Percentiles rank a stretch among this genome's conserved stretches.
phyloP scores from a whole-genome alignment of 2,329 filamentous ascomycete species.

The Ophiostoma populinum region DNA sequence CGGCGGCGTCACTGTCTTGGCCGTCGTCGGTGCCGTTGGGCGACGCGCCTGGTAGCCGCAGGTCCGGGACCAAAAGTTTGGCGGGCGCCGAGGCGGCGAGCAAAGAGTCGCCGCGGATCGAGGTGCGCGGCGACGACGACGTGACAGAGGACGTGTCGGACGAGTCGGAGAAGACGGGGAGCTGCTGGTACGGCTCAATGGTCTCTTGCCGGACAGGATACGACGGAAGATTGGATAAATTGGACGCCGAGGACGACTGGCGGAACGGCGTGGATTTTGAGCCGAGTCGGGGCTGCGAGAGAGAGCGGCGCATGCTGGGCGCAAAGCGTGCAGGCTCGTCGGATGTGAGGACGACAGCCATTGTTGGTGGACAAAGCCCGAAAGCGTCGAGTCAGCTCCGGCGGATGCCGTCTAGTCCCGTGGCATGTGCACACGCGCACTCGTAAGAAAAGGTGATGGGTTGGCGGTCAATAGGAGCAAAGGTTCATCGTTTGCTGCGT shows the following conservation, averaged over 20 bases:
- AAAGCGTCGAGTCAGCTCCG: too few relatives aligned
- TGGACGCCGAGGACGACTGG: constrained; percentile 27
- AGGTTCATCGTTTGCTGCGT: too few relatives aligned
- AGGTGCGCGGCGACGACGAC: constrained; percentile 36
- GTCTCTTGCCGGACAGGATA: not conserved
- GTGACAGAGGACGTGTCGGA: constrained; percentile 30
- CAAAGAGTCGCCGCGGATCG: constrained; percentile 34
- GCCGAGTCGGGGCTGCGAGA: constrained; percentile 41
- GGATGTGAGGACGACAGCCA: constrained; percentile 39
- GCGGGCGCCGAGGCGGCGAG: constrained; percentile 39
- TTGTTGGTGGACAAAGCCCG: constrained; percentile 14
- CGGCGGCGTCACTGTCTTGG: constrained; percentile 5
- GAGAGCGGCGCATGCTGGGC: constrained; percentile 37
- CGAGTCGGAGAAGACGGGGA: constrained; percentile 28
- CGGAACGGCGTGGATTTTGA: constrained; percentile 25
- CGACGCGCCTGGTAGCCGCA: constrained; percentile 38
- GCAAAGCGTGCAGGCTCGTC: constrained; percentile 42
- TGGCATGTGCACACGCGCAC: too few relatives aligned
- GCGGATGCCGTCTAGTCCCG: too few relatives aligned
- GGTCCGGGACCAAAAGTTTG: constrained; percentile 40
- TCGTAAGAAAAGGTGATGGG: too few relatives aligned
- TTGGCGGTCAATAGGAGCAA: too few relatives aligned
- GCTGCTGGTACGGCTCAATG: constrained; percentile 8
- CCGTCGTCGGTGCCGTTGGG: constrained; percentile 10
- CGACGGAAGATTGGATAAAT: too few relatives aligned